These are phyloP conservation scores for Annulohypoxylon bovei DNA, from an alignment of 495 filamentous ascomycete species.

Conservation along the genomic window DNA sequence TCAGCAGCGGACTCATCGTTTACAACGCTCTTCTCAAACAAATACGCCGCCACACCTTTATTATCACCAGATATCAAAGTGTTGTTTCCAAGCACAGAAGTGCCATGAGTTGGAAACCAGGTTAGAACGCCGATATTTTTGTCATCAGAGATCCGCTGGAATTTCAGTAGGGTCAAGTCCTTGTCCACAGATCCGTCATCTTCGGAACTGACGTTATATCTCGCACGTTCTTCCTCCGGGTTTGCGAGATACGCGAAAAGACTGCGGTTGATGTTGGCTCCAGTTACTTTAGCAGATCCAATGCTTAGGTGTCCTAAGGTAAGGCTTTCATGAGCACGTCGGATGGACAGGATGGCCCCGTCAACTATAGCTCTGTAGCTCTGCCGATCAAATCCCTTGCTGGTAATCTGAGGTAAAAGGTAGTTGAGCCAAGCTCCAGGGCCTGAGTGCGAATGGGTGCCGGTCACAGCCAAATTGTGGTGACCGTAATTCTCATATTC, in stretches of 20 bases:
- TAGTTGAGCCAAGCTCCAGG: constrained; percentile 97
- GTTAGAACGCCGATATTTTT: constrained; percentile 83
- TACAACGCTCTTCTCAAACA: constrained; percentile 79
- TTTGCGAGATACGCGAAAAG: constrained; percentile 92
- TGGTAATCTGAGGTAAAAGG: constrained; percentile 92
- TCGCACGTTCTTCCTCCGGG: constrained; percentile 77
- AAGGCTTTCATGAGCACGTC: constrained; percentile 80
- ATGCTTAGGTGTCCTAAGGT: constrained; percentile 76
- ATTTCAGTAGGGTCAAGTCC: constrained; percentile 82
- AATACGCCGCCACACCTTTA: constrained; percentile 89
- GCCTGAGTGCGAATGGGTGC: constrained; percentile 93
- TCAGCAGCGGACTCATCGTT: constrained; percentile 63
- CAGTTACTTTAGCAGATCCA: constrained; percentile 76
- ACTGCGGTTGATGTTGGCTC: constrained; percentile 91
- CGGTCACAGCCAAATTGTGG: constrained; percentile 88
- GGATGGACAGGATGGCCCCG: constrained; percentile 82
- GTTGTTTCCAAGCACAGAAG: constrained; percentile 91
- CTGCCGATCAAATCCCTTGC: constrained; percentile 86
- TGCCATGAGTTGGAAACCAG: constrained; percentile 96
- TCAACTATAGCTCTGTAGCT: constrained; percentile 92
- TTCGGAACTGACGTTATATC: constrained; percentile 67
- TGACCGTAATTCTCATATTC: constrained; percentile 80
- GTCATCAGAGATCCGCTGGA: constrained; percentile 74
- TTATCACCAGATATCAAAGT: constrained; percentile 93
- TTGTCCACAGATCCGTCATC: constrained; percentile 84